phyloP scores from a whole-genome alignment of 257 asterid species.

The Salvia splendens region DNA sequence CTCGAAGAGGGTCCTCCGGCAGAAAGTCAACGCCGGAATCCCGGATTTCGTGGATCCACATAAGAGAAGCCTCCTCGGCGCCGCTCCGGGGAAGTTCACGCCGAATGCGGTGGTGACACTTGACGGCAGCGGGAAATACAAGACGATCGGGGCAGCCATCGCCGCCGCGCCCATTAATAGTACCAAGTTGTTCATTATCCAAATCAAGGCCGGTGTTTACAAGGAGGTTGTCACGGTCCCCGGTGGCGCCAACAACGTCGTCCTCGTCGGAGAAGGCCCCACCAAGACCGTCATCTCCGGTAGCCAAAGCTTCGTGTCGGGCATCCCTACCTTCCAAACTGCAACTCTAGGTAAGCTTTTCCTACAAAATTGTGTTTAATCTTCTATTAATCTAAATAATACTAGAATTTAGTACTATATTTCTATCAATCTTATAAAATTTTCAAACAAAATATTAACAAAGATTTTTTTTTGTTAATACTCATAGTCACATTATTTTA shows the following conservation, averaged over 20 bases:
- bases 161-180: slow-evolving; percentile 41
- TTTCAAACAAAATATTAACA: too few species aligned
- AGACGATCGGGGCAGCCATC: slow-evolving; percentile 53
- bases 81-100: slow-evolving; percentile 19
- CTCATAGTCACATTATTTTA: too few species aligned
- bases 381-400: too few species aligned
- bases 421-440: too few species aligned
- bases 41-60: slow-evolving; percentile 30
- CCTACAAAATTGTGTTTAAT: too few species aligned
- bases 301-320: slow-evolving; percentile 44
- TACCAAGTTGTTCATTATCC: slow-evolving; percentile 37
- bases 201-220: slow-evolving; percentile 63
- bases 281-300: slow-evolving; percentile 56
- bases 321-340: slow-evolving; percentile 47
- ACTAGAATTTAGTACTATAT: too few species aligned
- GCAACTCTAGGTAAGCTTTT: slow-evolving; percentile 46
- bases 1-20: slow-evolving; percentile 28
- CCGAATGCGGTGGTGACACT: slow-evolving; percentile 57
- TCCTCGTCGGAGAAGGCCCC: slow-evolving; percentile 65
- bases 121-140: slow-evolving; percentile 64
- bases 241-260: slow-evolving; percentile 42
- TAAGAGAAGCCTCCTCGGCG: slow-evolving; percentile 43
- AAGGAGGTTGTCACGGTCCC: slow-evolving; percentile 49
- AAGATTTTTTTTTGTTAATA: too few species aligned
- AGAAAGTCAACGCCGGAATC: slow-evolving; percentile 1